Conservation (phyloP, 345 rosid genomes). For the Barbarea vulgaris region DNA sequence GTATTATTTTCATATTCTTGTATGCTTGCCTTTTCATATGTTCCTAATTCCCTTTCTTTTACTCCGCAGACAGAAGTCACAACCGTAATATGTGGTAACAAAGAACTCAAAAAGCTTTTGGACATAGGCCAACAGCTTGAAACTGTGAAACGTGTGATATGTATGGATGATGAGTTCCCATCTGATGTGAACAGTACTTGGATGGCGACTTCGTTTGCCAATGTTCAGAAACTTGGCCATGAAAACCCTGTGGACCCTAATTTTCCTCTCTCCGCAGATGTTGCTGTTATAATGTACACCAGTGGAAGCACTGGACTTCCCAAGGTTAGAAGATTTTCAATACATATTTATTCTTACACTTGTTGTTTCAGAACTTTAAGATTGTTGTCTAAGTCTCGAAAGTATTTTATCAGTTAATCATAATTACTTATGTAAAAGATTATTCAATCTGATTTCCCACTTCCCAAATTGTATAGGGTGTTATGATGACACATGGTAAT, state of each 20-base stretch:
- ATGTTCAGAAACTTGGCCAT: constrained; percentile 71
- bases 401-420: not conserved
- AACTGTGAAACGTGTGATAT: constrained; percentile 79
- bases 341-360: not conserved
- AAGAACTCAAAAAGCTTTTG: constrained; percentile 81
- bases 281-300: constrained; percentile 98
- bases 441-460: not conserved
- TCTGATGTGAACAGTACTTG: constrained; percentile 59
- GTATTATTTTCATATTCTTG: not conserved
- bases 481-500: constrained; percentile 98
- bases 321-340: constrained; percentile 59
- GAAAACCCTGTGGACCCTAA: constrained; percentile 71
- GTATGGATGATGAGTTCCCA: constrained; percentile 82
- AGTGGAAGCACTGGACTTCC: constrained; percentile 99
- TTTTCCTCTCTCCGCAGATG: constrained; percentile 75
- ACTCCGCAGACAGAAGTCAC: constrained; percentile 82
- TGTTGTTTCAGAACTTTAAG: not conserved
- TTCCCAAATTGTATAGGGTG: constrained; percentile 64
- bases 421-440: not conserved
- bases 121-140: constrained; percentile 90
- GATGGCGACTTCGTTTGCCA: constrained; percentile 60
- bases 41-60: constrained; percentile 18
- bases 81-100: constrained; percentile 85
- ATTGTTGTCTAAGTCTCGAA: not conserved
- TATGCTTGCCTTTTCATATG: not conserved